A percentile compares a stretch with the other conserved stretches of the same genome.
These are phyloP conservation scores for Cladobotryum mycophilum DNA, from an alignment of 2,329 filamentous ascomycete species.

Conservation along the genomic window DNA sequence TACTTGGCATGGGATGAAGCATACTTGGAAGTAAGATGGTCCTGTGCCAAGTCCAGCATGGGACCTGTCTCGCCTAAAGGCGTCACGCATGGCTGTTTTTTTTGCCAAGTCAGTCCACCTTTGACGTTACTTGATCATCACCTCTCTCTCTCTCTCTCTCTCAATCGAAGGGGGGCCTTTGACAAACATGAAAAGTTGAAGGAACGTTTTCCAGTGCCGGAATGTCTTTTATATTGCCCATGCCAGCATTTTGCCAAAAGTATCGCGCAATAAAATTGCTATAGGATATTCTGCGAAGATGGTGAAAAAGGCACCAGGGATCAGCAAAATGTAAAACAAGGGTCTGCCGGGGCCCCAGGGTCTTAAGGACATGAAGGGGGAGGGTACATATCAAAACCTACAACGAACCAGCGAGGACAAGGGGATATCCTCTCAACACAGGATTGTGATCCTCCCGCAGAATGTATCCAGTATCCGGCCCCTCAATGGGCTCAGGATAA, in stretches of 20 bases:
- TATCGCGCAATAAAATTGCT: conserved; percentile 55
- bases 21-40: conserved; percentile 36
- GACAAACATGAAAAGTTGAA: conserved; percentile 41
- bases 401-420: conserved; percentile 58
- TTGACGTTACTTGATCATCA: background rate
- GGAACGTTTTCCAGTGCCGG: conserved; percentile 39
- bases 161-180: no score
- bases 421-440: conserved; percentile 56
- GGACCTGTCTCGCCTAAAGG: conserved; percentile 36
- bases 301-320: no score
- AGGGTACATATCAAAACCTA: conserved; percentile 26
- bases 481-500: conserved; percentile 34
- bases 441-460: conserved; percentile 55
- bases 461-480: conserved; percentile 31
- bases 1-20: conserved; percentile 45
- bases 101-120: background rate
- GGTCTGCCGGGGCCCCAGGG: background rate
- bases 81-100: conserved; percentile 50
- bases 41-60: conserved; percentile 35
- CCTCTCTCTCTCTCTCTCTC: background rate
- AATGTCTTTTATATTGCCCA: conserved; percentile 42
- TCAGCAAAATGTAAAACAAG: conserved; percentile 3
- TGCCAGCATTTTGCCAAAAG: conserved; percentile 64
- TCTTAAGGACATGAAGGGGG: background rate
- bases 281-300: conserved; percentile 46